phyloP scores from a whole-genome alignment of 495 filamentous ascomycete species.

The Trichoderma reesei region DNA sequence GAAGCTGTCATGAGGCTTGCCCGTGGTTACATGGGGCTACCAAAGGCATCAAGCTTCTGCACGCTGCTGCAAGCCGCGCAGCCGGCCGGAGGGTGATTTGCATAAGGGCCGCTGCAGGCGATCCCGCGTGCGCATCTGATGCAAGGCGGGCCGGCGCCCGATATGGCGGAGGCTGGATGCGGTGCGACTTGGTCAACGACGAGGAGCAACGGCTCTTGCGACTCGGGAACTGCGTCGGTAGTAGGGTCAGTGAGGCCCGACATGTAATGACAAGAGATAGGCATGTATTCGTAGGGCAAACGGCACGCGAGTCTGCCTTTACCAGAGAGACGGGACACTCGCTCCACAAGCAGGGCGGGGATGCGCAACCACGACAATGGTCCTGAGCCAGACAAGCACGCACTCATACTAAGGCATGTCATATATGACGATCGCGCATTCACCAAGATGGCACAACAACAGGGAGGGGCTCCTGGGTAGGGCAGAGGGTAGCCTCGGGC shows the following conservation, averaged over 20 bases:
- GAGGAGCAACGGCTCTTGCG: background rate
- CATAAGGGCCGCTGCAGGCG: slow-evolving; percentile 6
- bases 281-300: background rate
- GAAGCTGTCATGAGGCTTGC: slow-evolving; percentile 5
- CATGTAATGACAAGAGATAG: background rate
- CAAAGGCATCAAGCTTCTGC: slow-evolving; percentile 1
- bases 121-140: slow-evolving; percentile 5
- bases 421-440: background rate
- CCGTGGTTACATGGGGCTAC: slow-evolving; percentile 3
- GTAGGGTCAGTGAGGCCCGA: no score
- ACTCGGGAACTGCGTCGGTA: no score
- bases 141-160: background rate
- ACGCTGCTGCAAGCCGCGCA: slow-evolving; percentile 7
- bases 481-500: background rate
- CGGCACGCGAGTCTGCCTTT: background rate
- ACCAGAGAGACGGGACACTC: background rate
- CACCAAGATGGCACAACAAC: background rate
- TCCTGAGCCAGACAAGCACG: background rate
- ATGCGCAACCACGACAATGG: background rate
- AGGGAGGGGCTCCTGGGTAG: background rate
- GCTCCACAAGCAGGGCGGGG: background rate
- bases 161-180: slow-evolving; percentile 3
- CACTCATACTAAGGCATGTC: background rate
- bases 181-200: background rate
- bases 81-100: slow-evolving; percentile 1